A percentile compares a stretch with the other conserved stretches of the same genome.
phyloP scores from a whole-genome alignment of 305 asterid genomes.

The Fraxinus sp. region DNA sequence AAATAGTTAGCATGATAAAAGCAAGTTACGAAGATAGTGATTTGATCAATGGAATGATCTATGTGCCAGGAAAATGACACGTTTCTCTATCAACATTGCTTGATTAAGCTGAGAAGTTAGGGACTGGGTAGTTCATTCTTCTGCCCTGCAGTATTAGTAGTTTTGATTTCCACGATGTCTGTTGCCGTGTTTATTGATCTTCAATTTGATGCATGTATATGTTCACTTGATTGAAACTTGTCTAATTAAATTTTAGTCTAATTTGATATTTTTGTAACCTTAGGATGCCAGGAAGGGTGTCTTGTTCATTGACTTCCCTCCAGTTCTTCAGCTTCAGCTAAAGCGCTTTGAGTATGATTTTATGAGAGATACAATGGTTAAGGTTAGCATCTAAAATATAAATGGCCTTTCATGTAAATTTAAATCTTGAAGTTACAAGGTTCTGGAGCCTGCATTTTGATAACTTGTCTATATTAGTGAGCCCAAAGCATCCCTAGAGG shows the following conservation, averaged over 20 bases:
- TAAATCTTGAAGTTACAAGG: background rate
- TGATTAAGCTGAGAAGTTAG: conserved; percentile 19
- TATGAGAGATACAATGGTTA: conserved; percentile 93
- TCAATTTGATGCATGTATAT: background rate
- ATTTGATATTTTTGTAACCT: conserved; percentile 26
- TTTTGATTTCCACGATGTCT: background rate
- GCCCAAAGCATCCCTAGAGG: background rate
- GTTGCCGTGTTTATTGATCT: conserved; percentile 7
- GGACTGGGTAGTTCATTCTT: background rate
- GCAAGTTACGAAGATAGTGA: background rate
- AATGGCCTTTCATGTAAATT: background rate
- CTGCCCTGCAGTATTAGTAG: background rate
- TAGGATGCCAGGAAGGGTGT: conserved; percentile 99
- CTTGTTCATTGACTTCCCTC: conserved; percentile 92
- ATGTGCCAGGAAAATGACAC: background rate
- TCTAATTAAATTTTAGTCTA: conserved; percentile 17
- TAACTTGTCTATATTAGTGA: background rate
- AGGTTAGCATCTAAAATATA: conserved; percentile 54
- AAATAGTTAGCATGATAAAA: background rate
- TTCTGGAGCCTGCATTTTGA: background rate
- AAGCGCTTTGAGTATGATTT: conserved; percentile 97
- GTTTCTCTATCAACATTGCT: background rate
- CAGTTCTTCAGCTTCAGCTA: conserved; percentile 94
- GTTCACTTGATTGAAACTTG: background rate
- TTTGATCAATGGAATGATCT: background rate